Evolutionary conservation across 2,329 filamentous ascomycete species (phyloP).

Genomic region (Diaporthe humulicola): DNA sequence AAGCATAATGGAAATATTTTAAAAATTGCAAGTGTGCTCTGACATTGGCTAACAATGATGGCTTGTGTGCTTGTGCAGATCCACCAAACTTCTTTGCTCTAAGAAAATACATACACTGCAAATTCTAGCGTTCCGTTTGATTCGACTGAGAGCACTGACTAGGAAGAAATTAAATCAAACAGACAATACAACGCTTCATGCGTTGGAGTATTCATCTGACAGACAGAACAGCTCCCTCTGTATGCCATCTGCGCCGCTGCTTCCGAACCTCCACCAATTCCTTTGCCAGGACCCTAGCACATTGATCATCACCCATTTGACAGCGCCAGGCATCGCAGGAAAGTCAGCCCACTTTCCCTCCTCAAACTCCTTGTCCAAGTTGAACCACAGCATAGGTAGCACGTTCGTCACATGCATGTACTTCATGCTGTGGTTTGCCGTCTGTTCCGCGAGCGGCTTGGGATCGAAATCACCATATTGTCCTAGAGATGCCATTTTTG

Average conservation of each 20-base stretch:
- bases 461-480: conserved; percentile 6
- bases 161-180: too few species aligned
- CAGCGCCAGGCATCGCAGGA: background rate
- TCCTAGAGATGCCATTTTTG: conserved; percentile 27
- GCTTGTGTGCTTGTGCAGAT: too few species aligned
- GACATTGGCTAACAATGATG: too few species aligned
- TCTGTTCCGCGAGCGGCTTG: conserved; percentile 9
- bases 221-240: conserved; percentile 22
- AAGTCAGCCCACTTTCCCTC: background rate
- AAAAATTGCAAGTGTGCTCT: too few species aligned
- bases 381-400: conserved; percentile 13
- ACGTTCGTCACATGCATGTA: conserved; percentile 26
- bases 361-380: conserved; percentile 23
- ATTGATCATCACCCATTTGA: conserved; percentile 27
- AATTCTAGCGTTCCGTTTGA: too few species aligned
- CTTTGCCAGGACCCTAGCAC: background rate
- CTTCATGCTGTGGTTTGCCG: conserved; percentile 16
- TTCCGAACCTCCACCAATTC: conserved; percentile 19
- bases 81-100: too few species aligned
- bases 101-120: too few species aligned
- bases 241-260: conserved; percentile 16
- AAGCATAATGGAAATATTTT: too few species aligned
- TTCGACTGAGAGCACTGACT: too few species aligned
- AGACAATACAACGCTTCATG: too few species aligned
- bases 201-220: conserved; percentile 5